Base-by-base conservation (phyloP, 495 filamentous ascomycete species). In the Penicillium malachiteum region DNA sequence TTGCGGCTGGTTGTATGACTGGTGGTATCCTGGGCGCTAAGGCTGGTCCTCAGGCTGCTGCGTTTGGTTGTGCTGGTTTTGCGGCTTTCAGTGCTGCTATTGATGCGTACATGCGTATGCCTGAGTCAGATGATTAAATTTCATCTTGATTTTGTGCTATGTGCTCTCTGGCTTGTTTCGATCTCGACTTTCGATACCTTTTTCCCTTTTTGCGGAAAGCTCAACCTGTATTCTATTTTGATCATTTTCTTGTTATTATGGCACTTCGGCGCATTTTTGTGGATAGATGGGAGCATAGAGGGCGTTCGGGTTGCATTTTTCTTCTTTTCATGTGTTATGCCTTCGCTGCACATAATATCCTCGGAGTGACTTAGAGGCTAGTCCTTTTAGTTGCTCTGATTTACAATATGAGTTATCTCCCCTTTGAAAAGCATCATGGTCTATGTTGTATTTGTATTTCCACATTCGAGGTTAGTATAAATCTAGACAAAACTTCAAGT, bases 71-170 rank as follows among this genome's bases (percentile, higher is more conserved):
- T 72, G 91, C 84, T 5, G 94, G 94, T 7, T 97, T 98, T 70
- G 94, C 94, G 46, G 95, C 92, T 30, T 98, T 98, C 67, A 92
- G 87, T 75, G 85, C 88, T 46, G 94, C 94, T 10, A 97, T 98
- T 72, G 94, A 98, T 81, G 84, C 81, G 39, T 97, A 90, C 72
- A 87, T 97, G 86, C 72, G 90, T 58, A 84, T 83, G 81, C 78
- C 79, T 13, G 62, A 57, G 53, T 47, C 55, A 10, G 66, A 71
- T 32, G 68, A 72, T 18, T 71, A 60, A 49, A 41, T 26, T 30
- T 42, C 12, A 35, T 21, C 33, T 33, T 38, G 35, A 38, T 12
- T 18, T 26, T 6, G 17, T 51, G n/a, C 26, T 35, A n/a, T n/a
- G n/a, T n/a, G n/a, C n/a, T n/a, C n/a, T n/a, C n/a, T 34, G 34